These are phyloP conservation scores for Lachnellula cervina DNA, from an alignment of 2,329 filamentous ascomycete species.

Conservation along the genomic window DNA sequence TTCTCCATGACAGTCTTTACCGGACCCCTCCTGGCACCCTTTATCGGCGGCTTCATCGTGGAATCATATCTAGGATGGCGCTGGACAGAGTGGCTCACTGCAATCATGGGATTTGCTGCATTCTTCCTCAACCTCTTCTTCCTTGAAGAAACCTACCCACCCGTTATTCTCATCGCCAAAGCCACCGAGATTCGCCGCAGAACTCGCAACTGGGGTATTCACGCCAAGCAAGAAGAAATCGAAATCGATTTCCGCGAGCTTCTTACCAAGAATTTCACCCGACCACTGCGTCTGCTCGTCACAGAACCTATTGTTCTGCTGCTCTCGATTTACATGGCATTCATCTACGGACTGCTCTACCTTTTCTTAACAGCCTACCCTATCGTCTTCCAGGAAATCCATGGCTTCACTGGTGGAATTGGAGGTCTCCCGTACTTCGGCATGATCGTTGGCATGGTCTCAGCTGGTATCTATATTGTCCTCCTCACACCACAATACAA, in stretches of 20 bases:
- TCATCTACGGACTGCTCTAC: slow-evolving; percentile 75
- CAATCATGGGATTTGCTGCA: slow-evolving; percentile 59
- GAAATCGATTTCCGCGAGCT: slow-evolving; percentile 62
- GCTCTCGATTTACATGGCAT: slow-evolving; percentile 67
- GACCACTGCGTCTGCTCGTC: slow-evolving; percentile 46
- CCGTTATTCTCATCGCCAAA: slow-evolving; percentile 58
- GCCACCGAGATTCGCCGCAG: slow-evolving; percentile 56
- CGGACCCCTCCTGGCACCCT: slow-evolving; percentile 62
- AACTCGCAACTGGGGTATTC: slow-evolving; percentile 66
- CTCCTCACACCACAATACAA: slow-evolving; percentile 62
- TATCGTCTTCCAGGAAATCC: slow-evolving; percentile 69
- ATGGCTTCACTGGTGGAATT: slow-evolving; percentile 64
- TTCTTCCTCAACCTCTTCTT: slow-evolving; percentile 57
- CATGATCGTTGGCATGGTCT: slow-evolving; percentile 68
- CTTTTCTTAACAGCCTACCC: slow-evolving; percentile 83
- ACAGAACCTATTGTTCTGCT: slow-evolving; percentile 65
- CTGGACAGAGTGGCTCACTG: slow-evolving; percentile 63
- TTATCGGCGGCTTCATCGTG: slow-evolving; percentile 64
- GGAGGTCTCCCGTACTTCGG: slow-evolving; percentile 80
- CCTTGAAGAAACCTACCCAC: slow-evolving; percentile 66
- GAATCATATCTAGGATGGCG: slow-evolving; percentile 63
- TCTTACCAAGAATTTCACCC: slow-evolving; percentile 48
- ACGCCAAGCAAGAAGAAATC: slow-evolving; percentile 68
- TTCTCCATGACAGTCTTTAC: slow-evolving; percentile 61
- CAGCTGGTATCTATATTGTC: slow-evolving; percentile 62